Conservation (phyloP, 2,329 filamentous ascomycete species). For the Hypomyces perniciosus region DNA sequence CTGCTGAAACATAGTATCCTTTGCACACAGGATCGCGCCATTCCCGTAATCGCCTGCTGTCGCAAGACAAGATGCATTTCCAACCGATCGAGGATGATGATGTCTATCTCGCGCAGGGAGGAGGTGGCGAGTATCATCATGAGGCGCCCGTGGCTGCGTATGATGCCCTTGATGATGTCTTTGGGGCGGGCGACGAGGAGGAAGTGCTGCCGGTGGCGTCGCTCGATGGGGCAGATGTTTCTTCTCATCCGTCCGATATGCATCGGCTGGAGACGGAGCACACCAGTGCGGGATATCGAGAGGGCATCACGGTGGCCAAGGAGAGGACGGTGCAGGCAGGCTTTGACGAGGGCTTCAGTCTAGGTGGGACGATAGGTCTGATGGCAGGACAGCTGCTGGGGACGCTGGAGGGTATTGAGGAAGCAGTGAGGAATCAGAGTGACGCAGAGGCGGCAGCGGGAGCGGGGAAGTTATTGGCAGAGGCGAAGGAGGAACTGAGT, state of each 20-base stretch:
- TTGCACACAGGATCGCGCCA: too few species aligned
- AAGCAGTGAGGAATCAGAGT: conserved; percentile 34
- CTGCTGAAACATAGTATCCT: neutral
- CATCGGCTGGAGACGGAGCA: conserved; percentile 69
- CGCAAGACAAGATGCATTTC: conserved; percentile 26
- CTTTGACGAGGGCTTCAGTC: conserved; percentile 83
- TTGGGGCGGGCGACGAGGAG: conserved; percentile 19
- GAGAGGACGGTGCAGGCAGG: conserved; percentile 71
- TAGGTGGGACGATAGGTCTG: conserved; percentile 76
- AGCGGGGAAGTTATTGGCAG: conserved; percentile 32
- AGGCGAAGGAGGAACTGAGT: conserved; percentile 54
- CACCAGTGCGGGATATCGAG: conserved; percentile 81
- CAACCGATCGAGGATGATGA: conserved; percentile 28
- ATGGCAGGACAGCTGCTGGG: conserved; percentile 71
- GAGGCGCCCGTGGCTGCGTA: conserved; percentile 14
- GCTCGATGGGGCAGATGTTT: neutral
- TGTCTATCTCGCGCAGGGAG: conserved; percentile 19
- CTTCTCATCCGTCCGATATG: conserved; percentile 56
- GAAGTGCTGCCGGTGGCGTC: neutral
- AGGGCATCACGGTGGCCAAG: conserved; percentile 76
- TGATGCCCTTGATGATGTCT: conserved; percentile 32
- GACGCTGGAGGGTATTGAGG: conserved; percentile 63
- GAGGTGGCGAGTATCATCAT: conserved; percentile 6
- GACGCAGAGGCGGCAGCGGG: conserved; percentile 18
- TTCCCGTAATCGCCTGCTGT: neutral